Conservation (phyloP, 139 green algal genomes). For the Picochlorum costavermella region DNA sequence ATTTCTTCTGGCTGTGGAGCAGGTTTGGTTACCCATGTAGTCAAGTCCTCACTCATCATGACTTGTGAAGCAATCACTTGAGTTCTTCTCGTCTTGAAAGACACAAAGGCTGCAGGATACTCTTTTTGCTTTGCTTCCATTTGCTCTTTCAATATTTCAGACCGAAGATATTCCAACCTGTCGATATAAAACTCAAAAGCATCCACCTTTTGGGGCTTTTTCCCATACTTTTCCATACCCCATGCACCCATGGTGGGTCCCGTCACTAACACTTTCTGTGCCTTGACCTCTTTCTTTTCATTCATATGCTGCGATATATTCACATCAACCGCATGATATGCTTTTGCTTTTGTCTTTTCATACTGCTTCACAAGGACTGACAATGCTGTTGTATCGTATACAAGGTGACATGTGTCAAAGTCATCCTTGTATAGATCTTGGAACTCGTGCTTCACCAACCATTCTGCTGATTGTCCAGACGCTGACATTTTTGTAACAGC, state of each 20-base stretch:
- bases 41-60: conserved; percentile 37
- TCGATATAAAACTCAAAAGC: conserved; percentile 17
- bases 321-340: neutral
- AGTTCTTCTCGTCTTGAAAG: conserved; percentile 36
- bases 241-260: conserved; percentile 3
- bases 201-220: conserved; percentile 32
- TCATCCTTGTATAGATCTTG: neutral
- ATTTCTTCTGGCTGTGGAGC: conserved; percentile 27
- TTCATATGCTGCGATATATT: neutral
- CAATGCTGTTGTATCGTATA: neutral
- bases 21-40: conserved; percentile 25
- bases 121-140: neutral
- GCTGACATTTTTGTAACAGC: conserved; percentile 4
- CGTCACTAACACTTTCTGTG: neutral
- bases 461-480: neutral
- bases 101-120: conserved; percentile 48
- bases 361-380: neutral
- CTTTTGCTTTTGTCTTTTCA: neutral
- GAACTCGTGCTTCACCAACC: neutral
- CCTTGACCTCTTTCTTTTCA: neutral
- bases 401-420: neutral
- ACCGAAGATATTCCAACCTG: conserved; percentile 3
- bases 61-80: conserved; percentile 31
- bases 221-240: conserved; percentile 14
- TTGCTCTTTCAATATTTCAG: neutral